Percentiles rank a stretch among this genome's conserved stretches.
Conservation (phyloP, 2,329 filamentous ascomycete species). For the Xylariomycetidae sp. region DNA sequence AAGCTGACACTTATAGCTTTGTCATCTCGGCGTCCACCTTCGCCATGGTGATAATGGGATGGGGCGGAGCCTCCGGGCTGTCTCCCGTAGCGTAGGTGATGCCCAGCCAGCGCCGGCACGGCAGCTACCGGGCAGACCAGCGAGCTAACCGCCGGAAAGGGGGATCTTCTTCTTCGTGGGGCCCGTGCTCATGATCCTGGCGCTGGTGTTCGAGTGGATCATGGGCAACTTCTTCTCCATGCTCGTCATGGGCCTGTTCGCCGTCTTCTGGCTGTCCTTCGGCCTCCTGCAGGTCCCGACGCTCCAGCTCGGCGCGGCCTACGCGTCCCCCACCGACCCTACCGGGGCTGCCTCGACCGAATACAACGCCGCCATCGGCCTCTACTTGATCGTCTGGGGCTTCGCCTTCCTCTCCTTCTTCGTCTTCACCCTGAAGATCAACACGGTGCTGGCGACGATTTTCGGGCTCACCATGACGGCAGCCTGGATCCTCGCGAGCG, state of each 20-base stretch:
- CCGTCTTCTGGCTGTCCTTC: slow-evolving; percentile 45
- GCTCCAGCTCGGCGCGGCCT: slow-evolving; percentile 38
- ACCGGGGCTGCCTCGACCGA: slow-evolving; percentile 36
- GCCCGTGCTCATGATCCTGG: slow-evolving; percentile 41
- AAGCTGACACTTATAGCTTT: slow-evolving; percentile 19
- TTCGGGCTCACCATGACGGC: slow-evolving; percentile 41
- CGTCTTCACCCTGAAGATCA: slow-evolving; percentile 44
- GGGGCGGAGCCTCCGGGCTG: slow-evolving; percentile 28
- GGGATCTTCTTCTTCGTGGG: slow-evolving; percentile 36
- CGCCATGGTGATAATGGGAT: slow-evolving; percentile 31
- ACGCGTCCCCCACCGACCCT: slow-evolving; percentile 36
- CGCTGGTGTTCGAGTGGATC: slow-evolving; percentile 47
- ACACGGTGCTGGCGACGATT: slow-evolving; percentile 41
- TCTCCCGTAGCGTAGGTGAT: slow-evolving; percentile 29
- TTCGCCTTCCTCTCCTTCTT: slow-evolving; percentile 46
- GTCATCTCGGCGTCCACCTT: slow-evolving; percentile 32
- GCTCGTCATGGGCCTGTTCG: slow-evolving; percentile 47
- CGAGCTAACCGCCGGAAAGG: slow-evolving; percentile 14
- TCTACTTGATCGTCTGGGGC: slow-evolving; percentile 47
- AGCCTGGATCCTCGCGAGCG: slow-evolving; percentile 38
- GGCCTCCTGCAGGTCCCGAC: slow-evolving; percentile 45
- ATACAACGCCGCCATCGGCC: slow-evolving; percentile 42
- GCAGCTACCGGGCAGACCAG: no score
- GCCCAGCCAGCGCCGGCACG: not conserved
- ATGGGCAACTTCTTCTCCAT: slow-evolving; percentile 46